phyloP scores from a whole-genome alignment of 2,329 filamentous ascomycete genomes.

The Beauveria sp. region DNA sequence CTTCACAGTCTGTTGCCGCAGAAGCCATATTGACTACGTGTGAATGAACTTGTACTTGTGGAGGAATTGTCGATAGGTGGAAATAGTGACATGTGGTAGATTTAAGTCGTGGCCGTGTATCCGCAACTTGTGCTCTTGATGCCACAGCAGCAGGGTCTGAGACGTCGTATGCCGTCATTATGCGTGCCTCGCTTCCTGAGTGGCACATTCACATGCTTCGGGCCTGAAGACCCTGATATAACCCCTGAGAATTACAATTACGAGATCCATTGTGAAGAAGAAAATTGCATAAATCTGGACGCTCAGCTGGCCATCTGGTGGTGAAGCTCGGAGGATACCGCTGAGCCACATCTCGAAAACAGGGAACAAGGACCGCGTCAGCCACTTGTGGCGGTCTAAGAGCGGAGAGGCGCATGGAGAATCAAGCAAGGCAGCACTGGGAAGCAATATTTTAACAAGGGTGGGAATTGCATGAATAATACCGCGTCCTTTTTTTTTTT shows the following conservation, averaged over 20 bases:
- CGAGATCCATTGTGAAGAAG: background rate
- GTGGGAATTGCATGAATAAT: background rate
- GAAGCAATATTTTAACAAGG: background rate
- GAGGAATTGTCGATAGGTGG: no score
- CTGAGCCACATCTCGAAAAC: slow-evolving; percentile 3
- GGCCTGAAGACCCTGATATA: background rate
- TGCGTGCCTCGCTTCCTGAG: background rate
- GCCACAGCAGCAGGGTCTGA: background rate
- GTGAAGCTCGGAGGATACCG: background rate
- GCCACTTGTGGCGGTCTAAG: slow-evolving; percentile 2
- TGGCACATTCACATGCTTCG: background rate
- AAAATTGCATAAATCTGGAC: no score
- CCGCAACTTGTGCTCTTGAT: background rate
- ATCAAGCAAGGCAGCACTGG: background rate
- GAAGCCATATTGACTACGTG: background rate
- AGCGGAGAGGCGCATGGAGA: background rate
- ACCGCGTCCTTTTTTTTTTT: background rate
- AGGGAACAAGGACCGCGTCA: background rate
- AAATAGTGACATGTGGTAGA: no score
- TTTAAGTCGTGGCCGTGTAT: background rate
- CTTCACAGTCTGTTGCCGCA: background rate
- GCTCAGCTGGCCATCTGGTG: no score
- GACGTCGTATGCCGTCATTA: background rate
- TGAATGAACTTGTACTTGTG: background rate
- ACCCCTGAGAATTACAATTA: background rate